phyloP scores from a whole-genome alignment of 768 basidiomycete genomes.

The Boletus tylopilopsis region DNA sequence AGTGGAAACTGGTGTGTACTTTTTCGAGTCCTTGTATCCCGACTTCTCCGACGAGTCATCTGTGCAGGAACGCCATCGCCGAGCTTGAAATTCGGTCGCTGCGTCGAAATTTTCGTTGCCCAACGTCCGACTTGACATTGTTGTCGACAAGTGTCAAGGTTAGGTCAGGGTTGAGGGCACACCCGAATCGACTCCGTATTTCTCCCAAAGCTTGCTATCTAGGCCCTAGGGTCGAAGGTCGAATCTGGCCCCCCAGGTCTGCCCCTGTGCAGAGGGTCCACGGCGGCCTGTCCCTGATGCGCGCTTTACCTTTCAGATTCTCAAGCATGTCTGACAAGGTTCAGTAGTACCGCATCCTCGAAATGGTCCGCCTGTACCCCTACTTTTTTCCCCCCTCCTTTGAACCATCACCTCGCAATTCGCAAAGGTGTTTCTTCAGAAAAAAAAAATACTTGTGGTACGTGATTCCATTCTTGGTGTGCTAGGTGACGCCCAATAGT shows the following conservation, averaged over 20 bases:
- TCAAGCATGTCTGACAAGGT: neutral
- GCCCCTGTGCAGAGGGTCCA: neutral
- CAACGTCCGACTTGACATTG: neutral
- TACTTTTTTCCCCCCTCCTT: neutral
- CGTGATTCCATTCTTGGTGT: neutral
- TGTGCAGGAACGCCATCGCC: too few species aligned
- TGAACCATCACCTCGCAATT: neutral
- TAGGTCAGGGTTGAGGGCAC: conserved; percentile 2
- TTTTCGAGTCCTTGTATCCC: too few species aligned
- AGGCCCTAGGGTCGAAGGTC: neutral
- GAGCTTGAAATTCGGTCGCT: too few species aligned
- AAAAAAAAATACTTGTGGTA: neutral
- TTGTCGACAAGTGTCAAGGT: neutral
- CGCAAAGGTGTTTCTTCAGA: neutral
- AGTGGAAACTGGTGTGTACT: too few species aligned
- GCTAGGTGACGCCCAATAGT: neutral
- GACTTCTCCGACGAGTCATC: too few species aligned
- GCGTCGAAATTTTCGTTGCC: neutral
- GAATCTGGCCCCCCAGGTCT: too few species aligned
- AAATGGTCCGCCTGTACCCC: neutral
- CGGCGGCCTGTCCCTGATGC: neutral
- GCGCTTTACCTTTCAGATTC: neutral
- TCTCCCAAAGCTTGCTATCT: neutral
- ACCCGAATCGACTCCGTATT: neutral
- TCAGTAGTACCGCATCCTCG: neutral